A percentile compares a stretch with the other conserved stretches of the same genome.
phyloP scores from a whole-genome alignment of 352 stramenopile genomes.

The Globisporangium barbulae region DNA sequence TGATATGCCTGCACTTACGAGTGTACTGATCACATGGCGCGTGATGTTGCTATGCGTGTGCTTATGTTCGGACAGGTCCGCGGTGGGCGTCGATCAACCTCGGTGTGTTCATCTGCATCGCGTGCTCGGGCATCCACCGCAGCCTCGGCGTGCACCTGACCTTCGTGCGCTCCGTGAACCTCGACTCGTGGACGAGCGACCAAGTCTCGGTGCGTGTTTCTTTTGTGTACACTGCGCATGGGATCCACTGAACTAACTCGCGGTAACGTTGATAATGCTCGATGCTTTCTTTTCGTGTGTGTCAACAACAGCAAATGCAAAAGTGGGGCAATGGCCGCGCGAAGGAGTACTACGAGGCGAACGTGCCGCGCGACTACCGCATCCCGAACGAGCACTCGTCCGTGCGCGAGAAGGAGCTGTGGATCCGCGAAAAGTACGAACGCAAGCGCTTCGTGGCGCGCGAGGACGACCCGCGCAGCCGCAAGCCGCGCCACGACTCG shows the following conservation, averaged over 20 bases:
- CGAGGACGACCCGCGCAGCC: constrained; percentile 32
- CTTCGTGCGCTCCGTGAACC: constrained; percentile 90
- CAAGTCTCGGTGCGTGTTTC: constrained; percentile 62
- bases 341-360: constrained; percentile 90
- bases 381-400: constrained; percentile 74
- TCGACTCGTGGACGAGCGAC: constrained; percentile 93
- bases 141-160: constrained; percentile 92
- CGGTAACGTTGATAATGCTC: no score
- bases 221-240: not conserved
- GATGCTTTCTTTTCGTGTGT: not conserved
- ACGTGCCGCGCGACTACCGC: constrained; percentile 72
- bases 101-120: constrained; percentile 94
- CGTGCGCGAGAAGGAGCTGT: constrained; percentile 88
- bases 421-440: constrained; percentile 91
- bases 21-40: not conserved
- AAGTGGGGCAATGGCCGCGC: constrained; percentile 87
- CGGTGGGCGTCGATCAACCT: constrained; percentile 94
- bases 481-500: constrained; percentile 37
- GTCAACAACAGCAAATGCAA: constrained; percentile 79
- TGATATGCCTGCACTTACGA: not conserved
- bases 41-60: constrained; percentile 18
- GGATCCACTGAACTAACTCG: not conserved
- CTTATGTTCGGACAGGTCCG: constrained; percentile 33
- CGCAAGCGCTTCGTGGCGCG: constrained; percentile 71
- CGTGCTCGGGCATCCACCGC: constrained; percentile 92